Evolutionary conservation across 129 eudicot species (phyloP).

Genomic region (Pulicaria dysenterica): DNA sequence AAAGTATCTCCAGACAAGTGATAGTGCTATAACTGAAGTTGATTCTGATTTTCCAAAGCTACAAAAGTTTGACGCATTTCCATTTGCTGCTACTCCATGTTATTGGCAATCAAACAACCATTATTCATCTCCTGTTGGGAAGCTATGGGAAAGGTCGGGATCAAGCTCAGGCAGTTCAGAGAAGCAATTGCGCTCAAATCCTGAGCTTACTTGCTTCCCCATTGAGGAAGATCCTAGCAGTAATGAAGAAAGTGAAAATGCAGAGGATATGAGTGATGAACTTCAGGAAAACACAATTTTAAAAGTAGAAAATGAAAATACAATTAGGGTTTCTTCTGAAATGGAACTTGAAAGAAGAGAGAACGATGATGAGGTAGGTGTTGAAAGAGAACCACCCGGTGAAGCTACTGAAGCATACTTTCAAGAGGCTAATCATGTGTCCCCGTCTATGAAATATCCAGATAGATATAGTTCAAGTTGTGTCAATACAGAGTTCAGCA

Average conservation of each 20-base stretch:
- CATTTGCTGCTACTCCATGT: conserved; percentile 50
- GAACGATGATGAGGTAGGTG: conserved; percentile 33
- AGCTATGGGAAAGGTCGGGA: conserved; percentile 61
- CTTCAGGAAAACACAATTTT: conserved; percentile 39
- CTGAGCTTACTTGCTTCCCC: conserved; percentile 83
- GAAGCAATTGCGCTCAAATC: conserved; percentile 64
- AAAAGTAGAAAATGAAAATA: conserved; percentile 20
- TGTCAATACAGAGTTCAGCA: conserved; percentile 34
- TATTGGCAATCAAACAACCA: conserved; percentile 40
- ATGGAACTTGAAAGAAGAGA: conserved; percentile 19
- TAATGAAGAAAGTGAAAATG: conserved; percentile 60
- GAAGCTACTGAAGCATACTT: conserved; percentile 8
- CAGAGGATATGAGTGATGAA: conserved; percentile 42
- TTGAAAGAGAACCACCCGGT: conserved; percentile 16
- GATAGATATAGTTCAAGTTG: conserved; percentile 46
- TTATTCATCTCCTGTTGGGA: conserved; percentile 66
- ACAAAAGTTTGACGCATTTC: conserved; percentile 45
- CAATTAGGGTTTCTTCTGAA: conserved; percentile 19
- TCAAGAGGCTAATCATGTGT: conserved; percentile 22
- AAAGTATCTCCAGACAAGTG: conserved; percentile 34
- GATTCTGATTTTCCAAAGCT: conserved; percentile 35
- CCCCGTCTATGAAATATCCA: conserved; percentile 33
- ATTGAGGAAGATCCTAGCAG: conserved; percentile 82
- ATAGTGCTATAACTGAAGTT: conserved; percentile 29
- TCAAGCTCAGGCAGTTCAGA: conserved; percentile 68